Evolutionary conservation across 78 protist species (phyloP).

Genomic region (Creolimax fragrantissima): DNA sequence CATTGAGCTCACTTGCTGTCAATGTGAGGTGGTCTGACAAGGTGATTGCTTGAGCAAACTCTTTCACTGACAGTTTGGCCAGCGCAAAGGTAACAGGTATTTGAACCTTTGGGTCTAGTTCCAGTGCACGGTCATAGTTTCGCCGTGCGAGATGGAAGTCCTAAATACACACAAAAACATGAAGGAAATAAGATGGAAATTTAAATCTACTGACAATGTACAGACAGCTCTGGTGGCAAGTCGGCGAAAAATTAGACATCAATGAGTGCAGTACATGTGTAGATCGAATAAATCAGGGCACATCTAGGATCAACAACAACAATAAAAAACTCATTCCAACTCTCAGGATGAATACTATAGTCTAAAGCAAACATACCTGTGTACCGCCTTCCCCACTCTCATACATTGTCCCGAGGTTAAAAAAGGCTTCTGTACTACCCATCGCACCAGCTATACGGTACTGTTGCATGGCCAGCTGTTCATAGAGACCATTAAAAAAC

Average conservation of each 20-base stretch:
- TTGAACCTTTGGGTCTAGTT: background rate
- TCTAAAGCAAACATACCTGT: background rate
- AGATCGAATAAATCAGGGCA: too few relatives aligned
- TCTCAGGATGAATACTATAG: too few relatives aligned
- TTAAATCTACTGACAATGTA: too few relatives aligned
- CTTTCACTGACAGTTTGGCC: background rate
- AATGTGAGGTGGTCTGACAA: background rate
- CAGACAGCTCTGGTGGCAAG: too few relatives aligned
- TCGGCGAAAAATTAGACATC: too few relatives aligned
- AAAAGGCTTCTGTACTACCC: background rate
- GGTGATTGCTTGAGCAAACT: background rate
- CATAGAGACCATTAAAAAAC: too few relatives aligned
- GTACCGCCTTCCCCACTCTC: background rate
- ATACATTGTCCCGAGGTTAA: background rate
- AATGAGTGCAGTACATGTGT: too few relatives aligned
- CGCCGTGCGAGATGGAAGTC: background rate
- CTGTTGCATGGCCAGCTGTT: background rate
- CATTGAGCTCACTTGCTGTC: background rate
- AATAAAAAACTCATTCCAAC: too few relatives aligned
- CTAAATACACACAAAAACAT: too few relatives aligned
- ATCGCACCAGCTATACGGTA: background rate
- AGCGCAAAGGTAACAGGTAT: background rate
- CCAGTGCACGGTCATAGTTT: background rate
- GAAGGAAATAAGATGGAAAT: too few relatives aligned
- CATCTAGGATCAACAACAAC: too few relatives aligned